A percentile compares a stretch with the other conserved stretches of the same genome.
Conservation (phyloP, 176 grass and related monocot genomes). For the Phoenix dactylifera region DNA sequence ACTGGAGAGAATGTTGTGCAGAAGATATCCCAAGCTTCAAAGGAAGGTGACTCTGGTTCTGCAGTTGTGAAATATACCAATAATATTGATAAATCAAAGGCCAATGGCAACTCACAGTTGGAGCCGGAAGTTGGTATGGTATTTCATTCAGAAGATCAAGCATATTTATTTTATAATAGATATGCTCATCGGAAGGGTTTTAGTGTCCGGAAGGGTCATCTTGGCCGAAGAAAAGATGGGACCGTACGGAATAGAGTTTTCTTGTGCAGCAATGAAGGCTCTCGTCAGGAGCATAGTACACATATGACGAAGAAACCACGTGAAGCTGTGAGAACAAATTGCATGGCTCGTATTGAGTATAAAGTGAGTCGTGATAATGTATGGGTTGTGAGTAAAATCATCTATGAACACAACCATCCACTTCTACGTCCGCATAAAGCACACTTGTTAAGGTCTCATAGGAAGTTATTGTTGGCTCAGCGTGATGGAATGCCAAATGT, state of each 20-base stretch:
- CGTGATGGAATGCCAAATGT: slow-evolving; percentile 3
- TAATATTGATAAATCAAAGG: slow-evolving; percentile 1
- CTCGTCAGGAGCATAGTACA: slow-evolving; percentile 37
- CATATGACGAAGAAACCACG: slow-evolving; percentile 35
- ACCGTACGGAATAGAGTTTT: slow-evolving; percentile 33
- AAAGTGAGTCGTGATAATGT: slow-evolving; percentile 31
- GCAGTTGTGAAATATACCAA: background rate
- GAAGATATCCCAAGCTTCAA: slow-evolving; percentile 10
- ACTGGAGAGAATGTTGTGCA: slow-evolving; percentile 4
- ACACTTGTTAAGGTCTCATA: slow-evolving; percentile 33
- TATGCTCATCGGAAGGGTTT: slow-evolving; percentile 50
- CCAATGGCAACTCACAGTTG: slow-evolving; percentile 12
- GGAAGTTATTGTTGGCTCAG: slow-evolving; percentile 10
- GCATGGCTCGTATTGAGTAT: slow-evolving; percentile 42
- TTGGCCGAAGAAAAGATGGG: slow-evolving; percentile 46
- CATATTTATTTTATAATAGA: slow-evolving; percentile 38
- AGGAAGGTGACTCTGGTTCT: slow-evolving; percentile 1
- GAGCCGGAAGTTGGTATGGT: slow-evolving; percentile 41
- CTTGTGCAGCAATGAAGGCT: slow-evolving; percentile 51
- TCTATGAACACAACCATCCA: slow-evolving; percentile 44
- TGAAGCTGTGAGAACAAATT: slow-evolving; percentile 37
- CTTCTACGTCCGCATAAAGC: slow-evolving; percentile 31
- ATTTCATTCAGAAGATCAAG: slow-evolving; percentile 46
- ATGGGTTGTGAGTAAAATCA: slow-evolving; percentile 33
- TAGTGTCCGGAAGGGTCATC: slow-evolving; percentile 47